Base-by-base conservation (phyloP, 257 asterid species). In the Gardenia jasminoides region DNA sequence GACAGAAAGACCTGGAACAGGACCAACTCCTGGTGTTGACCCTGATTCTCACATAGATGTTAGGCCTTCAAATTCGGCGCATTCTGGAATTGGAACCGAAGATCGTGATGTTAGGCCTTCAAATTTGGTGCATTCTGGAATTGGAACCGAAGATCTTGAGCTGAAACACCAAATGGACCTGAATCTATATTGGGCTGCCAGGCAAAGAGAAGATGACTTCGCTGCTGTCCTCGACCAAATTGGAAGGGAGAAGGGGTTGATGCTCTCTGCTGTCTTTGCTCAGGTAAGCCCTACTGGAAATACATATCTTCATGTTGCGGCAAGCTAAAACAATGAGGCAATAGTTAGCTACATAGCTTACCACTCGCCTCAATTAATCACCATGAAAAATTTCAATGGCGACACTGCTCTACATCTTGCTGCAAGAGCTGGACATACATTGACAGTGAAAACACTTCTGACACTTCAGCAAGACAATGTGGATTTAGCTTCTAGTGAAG, bases 371-470 rank as follows among this genome's bases (percentile, higher is more conserved):
- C 15, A 24, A 43, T 22, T 44, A 47, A 10, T 70, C 22, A 43
- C 33, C 30, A 70, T 24, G 11, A 70, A 70, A 59, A 39, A 70
- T 70, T 44, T n/a, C 39, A n/a, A 44, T 24, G 75, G 75, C n/a
- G 39, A 70, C 58, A 70, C 75, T 5, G 10, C 75, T 24, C 24
- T 70, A 9, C 75, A 70, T 47, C 75, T 70, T 70, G 39, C 75
- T 70, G 75, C 75, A 70, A 70, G 75, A 11, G 58, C 56, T 13
- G 59, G 75, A 17, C 0, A 24, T n/a, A 8, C 0, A 19, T 10
- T 13, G 4, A 44, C 24, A 3, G 1, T 12, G 20, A 4, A 24
- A 43, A 12, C 0, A n/a, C 20, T 44, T 2, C 24, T 70, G 22
- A 44, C 10, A 20, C 2, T 41, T 39, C 13, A 22, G 20, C 20